Evolutionary conservation across 1,284 basidiomycete species (phyloP).

Genomic region (Melampsora larici-populina): DNA sequence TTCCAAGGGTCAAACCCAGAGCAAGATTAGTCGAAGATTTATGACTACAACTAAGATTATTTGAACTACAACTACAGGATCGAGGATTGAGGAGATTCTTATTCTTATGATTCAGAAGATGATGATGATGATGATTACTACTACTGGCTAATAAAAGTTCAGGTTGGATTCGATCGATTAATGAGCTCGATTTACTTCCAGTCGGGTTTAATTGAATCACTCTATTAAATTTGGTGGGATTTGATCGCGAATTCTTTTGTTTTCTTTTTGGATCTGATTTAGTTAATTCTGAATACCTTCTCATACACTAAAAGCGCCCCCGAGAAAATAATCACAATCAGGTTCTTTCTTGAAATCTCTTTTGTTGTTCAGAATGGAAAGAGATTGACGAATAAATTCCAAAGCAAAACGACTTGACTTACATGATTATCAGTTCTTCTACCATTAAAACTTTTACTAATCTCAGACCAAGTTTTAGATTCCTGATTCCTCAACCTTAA

Average conservation of each 20-base stretch:
- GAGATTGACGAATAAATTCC: background rate
- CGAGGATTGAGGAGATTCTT: background rate
- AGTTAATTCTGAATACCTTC: slow-evolving; percentile 7
- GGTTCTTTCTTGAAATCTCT: background rate
- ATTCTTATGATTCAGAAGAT: background rate
- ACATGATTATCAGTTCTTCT: slow-evolving; percentile 46
- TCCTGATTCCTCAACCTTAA: slow-evolving; percentile 43
- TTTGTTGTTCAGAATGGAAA: background rate
- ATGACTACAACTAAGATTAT: background rate
- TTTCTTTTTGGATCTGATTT: background rate
- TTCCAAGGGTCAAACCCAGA: no score
- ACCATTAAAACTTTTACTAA: slow-evolving; percentile 43
- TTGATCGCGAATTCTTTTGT: background rate
- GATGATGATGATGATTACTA: background rate
- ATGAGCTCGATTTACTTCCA: background rate
- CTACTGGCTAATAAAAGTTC: background rate
- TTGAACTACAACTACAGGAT: background rate
- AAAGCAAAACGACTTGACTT: background rate
- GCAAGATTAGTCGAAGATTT: background rate
- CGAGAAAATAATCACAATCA: background rate
- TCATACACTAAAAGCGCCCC: background rate
- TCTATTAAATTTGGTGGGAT: background rate
- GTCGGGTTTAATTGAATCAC: background rate
- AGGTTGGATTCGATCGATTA: background rate
- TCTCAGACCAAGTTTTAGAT: slow-evolving; percentile 45